Evolutionary conservation across 2,329 filamentous ascomycete genomes (phyloP).

Genomic region (Epichloe baconii): DNA sequence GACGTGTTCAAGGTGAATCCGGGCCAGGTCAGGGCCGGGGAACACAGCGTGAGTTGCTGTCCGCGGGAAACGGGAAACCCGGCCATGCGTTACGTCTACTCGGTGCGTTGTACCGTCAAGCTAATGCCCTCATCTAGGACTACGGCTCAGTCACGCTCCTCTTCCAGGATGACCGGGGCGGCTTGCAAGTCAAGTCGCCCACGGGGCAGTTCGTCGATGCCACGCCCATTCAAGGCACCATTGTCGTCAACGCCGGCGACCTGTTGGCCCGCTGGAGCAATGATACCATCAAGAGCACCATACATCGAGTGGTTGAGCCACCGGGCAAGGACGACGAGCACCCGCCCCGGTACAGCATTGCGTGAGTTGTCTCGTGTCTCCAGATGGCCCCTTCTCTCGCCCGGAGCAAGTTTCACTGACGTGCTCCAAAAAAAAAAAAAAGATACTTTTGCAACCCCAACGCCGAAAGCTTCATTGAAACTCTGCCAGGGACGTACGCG

Average conservation of each 20-base stretch:
- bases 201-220: conserved; percentile 71
- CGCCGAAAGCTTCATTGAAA: conserved; percentile 61
- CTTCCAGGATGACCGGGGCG: conserved; percentile 46
- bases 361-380: conserved; percentile 34
- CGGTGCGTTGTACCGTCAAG: too few species aligned
- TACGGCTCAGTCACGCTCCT: conserved; percentile 49
- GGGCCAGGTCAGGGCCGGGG: conserved; percentile 61
- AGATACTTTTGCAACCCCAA: conserved; percentile 86
- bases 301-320: conserved; percentile 83
- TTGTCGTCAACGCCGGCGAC: conserved; percentile 84
- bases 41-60: conserved; percentile 44
- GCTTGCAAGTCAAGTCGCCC: conserved; percentile 51
- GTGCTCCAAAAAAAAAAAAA: background rate
- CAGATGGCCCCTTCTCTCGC: background rate
- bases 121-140: conserved; percentile 22
- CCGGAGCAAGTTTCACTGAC: background rate
- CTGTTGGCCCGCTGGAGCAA: conserved; percentile 81
- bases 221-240: conserved; percentile 65
- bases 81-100: background rate
- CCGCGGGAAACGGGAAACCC: too few species aligned
- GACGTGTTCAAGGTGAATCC: conserved; percentile 53
- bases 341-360: conserved; percentile 73
- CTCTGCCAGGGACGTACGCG: conserved; percentile 63
- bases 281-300: conserved; percentile 78
- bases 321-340: conserved; percentile 48